Evolutionary conservation across 2,329 filamentous ascomycete species (phyloP).

Genomic region (Capronia epimyces): DNA sequence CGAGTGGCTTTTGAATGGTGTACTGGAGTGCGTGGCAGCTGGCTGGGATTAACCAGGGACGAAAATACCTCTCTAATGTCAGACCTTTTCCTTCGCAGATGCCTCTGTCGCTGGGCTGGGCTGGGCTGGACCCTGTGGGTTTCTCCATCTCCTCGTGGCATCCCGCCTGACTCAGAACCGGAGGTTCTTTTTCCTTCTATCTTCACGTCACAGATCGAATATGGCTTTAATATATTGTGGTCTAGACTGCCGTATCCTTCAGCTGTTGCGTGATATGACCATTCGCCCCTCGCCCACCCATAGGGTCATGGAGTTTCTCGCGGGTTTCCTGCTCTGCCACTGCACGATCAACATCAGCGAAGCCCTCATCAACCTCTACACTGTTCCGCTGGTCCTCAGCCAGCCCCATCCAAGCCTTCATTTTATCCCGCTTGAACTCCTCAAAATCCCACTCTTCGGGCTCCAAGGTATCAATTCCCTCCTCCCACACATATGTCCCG

Average conservation of each 20-base stretch:
- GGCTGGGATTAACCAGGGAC: slow-evolving; percentile 17
- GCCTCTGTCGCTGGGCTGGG: too few species aligned
- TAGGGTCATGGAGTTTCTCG: slow-evolving; percentile 18
- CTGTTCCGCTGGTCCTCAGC: slow-evolving; percentile 35
- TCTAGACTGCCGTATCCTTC: slow-evolving; percentile 20
- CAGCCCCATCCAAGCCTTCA: slow-evolving; percentile 53
- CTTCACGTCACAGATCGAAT: too few species aligned
- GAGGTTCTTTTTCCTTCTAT: not conserved
- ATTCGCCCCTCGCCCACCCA: slow-evolving; percentile 27
- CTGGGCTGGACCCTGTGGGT: not conserved
- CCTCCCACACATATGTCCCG: slow-evolving; percentile 61
- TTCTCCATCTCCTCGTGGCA: not conserved
- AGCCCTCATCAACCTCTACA: slow-evolving; percentile 36
- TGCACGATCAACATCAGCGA: slow-evolving; percentile 28
- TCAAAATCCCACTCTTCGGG: slow-evolving; percentile 80
- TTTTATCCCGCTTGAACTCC: slow-evolving; percentile 72
- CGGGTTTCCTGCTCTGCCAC: slow-evolving; percentile 12
- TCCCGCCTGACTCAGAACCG: not conserved
- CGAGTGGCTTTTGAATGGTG: slow-evolving; percentile 9
- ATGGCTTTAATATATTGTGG: not conserved
- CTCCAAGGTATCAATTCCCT: slow-evolving; percentile 52
- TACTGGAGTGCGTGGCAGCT: slow-evolving; percentile 7
- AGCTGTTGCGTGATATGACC: slow-evolving; percentile 27
- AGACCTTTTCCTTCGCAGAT: slow-evolving; percentile 4
- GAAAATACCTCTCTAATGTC: slow-evolving; percentile 26